These are phyloP conservation scores for Bjerkandera adusta DNA, from an alignment of 1,284 basidiomycete species.

Conservation along the genomic window DNA sequence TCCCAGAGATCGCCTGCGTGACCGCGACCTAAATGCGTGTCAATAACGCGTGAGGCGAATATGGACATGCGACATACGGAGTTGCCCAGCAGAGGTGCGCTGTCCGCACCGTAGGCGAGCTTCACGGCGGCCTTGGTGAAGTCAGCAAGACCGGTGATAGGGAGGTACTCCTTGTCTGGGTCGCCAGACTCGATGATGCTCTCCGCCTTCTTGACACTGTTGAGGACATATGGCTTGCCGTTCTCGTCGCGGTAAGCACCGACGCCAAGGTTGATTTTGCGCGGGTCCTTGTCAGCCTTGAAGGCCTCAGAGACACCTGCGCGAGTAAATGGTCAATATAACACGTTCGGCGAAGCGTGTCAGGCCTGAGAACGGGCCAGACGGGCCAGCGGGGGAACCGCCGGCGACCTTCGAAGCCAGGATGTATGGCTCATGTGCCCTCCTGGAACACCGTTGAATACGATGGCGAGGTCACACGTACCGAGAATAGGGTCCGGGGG, in stretches of 20 bases:
- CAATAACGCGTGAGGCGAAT: slow-evolving; percentile 13
- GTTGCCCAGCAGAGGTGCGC: slow-evolving; percentile 70
- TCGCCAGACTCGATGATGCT: slow-evolving; percentile 64
- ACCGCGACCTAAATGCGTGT: slow-evolving; percentile 72
- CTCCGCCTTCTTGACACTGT: slow-evolving; percentile 93
- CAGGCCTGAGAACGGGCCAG: too few relatives aligned
- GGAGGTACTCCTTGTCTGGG: slow-evolving; percentile 97
- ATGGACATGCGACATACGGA: slow-evolving; percentile 51
- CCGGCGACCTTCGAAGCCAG: too few relatives aligned
- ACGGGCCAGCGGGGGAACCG: too few relatives aligned
- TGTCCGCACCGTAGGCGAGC: slow-evolving; percentile 90
- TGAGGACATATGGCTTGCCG: slow-evolving; percentile 95
- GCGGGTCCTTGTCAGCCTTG: slow-evolving; percentile 88
- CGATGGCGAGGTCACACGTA: slow-evolving; percentile 39
- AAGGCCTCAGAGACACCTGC: slow-evolving; percentile 89
- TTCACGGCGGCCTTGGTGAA: slow-evolving; percentile 91
- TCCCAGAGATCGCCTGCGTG: slow-evolving; percentile 97
- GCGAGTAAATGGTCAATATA: slow-evolving; percentile 4
- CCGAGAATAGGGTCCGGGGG: slow-evolving; percentile 95
- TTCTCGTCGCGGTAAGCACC: slow-evolving; percentile 93
- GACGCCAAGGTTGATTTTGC: slow-evolving; percentile 97
- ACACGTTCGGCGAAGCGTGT: slow-evolving; percentile 1
- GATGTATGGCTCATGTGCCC: too few relatives aligned
- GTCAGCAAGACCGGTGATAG: slow-evolving; percentile 88
- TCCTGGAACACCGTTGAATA: too few relatives aligned